Conservation (phyloP, 768 basidiomycete species). For the Gymnopilus junonius region DNA sequence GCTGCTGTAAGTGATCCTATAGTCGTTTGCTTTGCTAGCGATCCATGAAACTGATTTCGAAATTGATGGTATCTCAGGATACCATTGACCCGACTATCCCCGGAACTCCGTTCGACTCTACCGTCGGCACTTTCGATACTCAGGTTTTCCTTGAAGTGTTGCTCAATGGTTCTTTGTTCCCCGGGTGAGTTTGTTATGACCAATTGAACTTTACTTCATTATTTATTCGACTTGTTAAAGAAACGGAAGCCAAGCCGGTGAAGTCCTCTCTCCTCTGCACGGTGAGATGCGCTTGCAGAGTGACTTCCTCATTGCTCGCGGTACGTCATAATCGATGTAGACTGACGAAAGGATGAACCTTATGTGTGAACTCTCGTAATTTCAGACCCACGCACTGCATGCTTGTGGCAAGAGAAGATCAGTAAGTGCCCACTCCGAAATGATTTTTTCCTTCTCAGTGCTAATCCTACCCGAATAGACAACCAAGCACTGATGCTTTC, state of each 20-base stretch:
- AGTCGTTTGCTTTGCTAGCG: no score
- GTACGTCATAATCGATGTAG: constrained; percentile 2
- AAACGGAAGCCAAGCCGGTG: constrained; percentile 28
- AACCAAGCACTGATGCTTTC: constrained; percentile 27
- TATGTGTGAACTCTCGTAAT: not conserved
- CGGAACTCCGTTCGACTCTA: constrained; percentile 42
- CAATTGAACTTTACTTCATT: no score
- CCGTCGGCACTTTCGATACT: constrained; percentile 36
- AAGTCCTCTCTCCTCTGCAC: constrained; percentile 36
- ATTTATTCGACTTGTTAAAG: not conserved
- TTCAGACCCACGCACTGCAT: constrained; percentile 21
- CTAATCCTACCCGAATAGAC: constrained; percentile 5
- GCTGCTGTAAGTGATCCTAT: constrained; percentile 16
- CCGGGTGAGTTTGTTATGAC: constrained; percentile 10
- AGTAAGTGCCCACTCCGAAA: constrained; percentile 6
- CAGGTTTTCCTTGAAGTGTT: constrained; percentile 42
- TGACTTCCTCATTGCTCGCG: constrained; percentile 32
- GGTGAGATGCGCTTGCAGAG: constrained; percentile 46
- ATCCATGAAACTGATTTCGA: no score
- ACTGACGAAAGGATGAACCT: not conserved
- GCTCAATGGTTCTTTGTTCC: constrained; percentile 26
- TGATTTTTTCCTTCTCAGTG: not conserved
- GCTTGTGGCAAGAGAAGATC: constrained; percentile 23
- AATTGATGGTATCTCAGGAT: no score
- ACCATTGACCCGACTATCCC: constrained; percentile 24